Evolutionary conservation across 495 filamentous ascomycete species (phyloP).

Genomic region (Talaromyces adpressus): DNA sequence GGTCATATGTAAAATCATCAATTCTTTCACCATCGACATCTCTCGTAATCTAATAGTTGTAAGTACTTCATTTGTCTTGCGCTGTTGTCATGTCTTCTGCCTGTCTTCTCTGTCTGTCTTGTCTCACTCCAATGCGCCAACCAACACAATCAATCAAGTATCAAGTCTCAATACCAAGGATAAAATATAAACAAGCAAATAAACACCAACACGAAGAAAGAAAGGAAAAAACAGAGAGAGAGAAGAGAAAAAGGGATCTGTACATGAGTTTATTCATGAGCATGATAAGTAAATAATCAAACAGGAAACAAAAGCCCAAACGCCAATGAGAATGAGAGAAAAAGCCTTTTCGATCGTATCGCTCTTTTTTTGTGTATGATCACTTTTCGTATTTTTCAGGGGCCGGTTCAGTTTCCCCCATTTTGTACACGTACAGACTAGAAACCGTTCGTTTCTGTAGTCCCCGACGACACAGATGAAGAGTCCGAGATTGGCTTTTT

Average conservation of each 20-base stretch:
- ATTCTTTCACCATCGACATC: neutral
- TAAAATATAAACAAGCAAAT: neutral
- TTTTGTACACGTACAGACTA: neutral
- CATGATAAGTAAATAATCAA: neutral
- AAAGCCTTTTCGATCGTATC: neutral
- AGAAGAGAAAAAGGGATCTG: neutral
- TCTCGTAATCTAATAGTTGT: neutral
- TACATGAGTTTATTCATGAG: neutral
- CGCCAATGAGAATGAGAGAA: neutral
- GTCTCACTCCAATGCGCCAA: neutral
- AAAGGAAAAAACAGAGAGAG: neutral
- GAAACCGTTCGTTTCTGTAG: neutral
- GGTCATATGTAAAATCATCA: neutral
- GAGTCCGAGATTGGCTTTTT: neutral
- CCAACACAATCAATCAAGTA: neutral
- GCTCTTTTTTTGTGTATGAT: neutral
- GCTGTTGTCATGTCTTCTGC: neutral
- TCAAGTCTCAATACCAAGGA: neutral
- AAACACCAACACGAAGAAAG: neutral
- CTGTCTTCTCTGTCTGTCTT: neutral
- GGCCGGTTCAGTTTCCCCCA: neutral
- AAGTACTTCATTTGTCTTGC: neutral
- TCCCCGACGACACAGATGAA: neutral
- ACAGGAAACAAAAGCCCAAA: neutral
- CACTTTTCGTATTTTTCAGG: neutral